Conservation (phyloP, 2,329 filamentous ascomycete species). For the Trichothecium roseum region DNA sequence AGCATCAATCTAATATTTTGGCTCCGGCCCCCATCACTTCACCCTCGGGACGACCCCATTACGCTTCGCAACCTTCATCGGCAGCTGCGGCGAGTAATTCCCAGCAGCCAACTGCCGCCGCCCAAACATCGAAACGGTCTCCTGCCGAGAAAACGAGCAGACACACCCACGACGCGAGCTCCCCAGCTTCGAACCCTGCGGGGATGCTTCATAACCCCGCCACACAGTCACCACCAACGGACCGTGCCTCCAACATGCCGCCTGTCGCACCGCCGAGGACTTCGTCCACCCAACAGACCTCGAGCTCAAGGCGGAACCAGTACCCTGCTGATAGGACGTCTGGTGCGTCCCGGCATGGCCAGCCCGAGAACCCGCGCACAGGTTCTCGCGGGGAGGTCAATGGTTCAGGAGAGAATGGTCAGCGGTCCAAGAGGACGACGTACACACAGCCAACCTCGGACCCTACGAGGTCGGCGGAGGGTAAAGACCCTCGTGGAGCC, state of each 20-base stretch:
- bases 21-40: slow-evolving; percentile 38
- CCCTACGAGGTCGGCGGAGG: slow-evolving; percentile 23
- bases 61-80: slow-evolving; percentile 39
- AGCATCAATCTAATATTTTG: slow-evolving; percentile 37
- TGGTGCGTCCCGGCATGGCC: slow-evolving; percentile 29
- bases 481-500: slow-evolving; percentile 27
- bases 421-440: slow-evolving; percentile 18
- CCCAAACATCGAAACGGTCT: slow-evolving; percentile 42
- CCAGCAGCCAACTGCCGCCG: slow-evolving; percentile 32
- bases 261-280: slow-evolving; percentile 71
- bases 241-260: slow-evolving; percentile 50
- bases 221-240: slow-evolving; percentile 27
- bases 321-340: slow-evolving; percentile 33
- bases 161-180: slow-evolving; percentile 31
- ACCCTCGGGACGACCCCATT: slow-evolving; percentile 39
- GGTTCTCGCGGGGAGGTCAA: slow-evolving; percentile 21
- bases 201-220: background rate
- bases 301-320: slow-evolving; percentile 32
- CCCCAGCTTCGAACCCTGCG: slow-evolving; percentile 13
- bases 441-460: slow-evolving; percentile 21
- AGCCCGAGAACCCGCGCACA: slow-evolving; percentile 23
- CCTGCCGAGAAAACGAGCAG: slow-evolving; percentile 41
- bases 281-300: slow-evolving; percentile 53
- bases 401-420: slow-evolving; percentile 14
- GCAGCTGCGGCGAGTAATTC: slow-evolving; percentile 48